Conservation (phyloP, 2,329 filamentous ascomycete genomes). For the Didymella sp. region DNA sequence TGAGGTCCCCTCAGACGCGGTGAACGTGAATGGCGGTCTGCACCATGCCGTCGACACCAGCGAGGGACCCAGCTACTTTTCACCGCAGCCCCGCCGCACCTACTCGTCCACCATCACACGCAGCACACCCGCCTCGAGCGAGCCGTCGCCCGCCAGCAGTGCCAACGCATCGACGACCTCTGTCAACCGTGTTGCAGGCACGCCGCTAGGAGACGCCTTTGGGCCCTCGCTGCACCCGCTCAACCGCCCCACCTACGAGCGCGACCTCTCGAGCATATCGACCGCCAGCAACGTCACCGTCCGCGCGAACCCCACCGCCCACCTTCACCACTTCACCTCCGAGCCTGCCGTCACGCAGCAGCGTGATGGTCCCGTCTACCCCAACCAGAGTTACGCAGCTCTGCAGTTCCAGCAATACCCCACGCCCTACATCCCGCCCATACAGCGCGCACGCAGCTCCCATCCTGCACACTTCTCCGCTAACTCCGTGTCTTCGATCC, state of each 20-base stretch:
- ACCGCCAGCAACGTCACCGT: slow-evolving; percentile 53
- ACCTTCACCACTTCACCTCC: neutral
- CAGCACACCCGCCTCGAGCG: slow-evolving; percentile 38
- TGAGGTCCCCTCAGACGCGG: slow-evolving; percentile 47
- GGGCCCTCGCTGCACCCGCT: slow-evolving; percentile 19
- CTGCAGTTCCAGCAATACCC: slow-evolving; percentile 57
- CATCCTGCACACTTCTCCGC: slow-evolving; percentile 52
- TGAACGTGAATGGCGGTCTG: slow-evolving; percentile 15
- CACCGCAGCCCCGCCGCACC: slow-evolving; percentile 48
- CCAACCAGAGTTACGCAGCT: slow-evolving; percentile 59
- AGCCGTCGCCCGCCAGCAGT: slow-evolving; percentile 43
- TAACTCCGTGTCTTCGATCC: slow-evolving; percentile 50
- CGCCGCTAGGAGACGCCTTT: slow-evolving; percentile 14
- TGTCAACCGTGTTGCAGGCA: slow-evolving; percentile 22
- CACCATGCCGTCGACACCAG: slow-evolving; percentile 14
- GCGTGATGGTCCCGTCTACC: slow-evolving; percentile 51
- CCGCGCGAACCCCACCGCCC: slow-evolving; percentile 44
- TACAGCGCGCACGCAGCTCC: slow-evolving; percentile 52
- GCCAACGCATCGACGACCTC: slow-evolving; percentile 37
- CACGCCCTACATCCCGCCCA: slow-evolving; percentile 45
- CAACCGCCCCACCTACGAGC: slow-evolving; percentile 50
- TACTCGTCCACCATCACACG: slow-evolving; percentile 42
- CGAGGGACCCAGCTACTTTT: slow-evolving; percentile 49
- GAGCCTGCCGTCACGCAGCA: slow-evolving; percentile 24
- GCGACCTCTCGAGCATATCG: slow-evolving; percentile 52